phyloP scores from a whole-genome alignment of 2,329 filamentous ascomycete genomes.

The Neofusicoccum sp. region DNA sequence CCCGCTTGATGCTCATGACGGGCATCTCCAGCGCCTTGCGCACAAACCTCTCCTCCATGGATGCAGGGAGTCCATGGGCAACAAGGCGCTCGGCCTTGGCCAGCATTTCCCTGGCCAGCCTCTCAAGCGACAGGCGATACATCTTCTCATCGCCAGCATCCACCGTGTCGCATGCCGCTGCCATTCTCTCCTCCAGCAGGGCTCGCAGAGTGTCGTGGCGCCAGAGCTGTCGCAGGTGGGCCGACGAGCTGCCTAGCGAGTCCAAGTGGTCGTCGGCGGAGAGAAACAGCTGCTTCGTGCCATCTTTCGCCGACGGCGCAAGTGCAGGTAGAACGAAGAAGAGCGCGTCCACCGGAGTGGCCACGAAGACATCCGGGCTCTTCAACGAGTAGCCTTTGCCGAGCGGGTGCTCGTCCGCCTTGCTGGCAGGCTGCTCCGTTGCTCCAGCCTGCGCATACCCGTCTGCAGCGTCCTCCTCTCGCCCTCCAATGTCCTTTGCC shows the following conservation, averaged over 20 bases:
- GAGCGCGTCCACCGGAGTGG: conserved; percentile 80
- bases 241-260: conserved; percentile 55
- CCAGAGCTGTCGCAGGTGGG: conserved; percentile 63
- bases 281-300: conserved; percentile 65
- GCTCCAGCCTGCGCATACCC: not conserved
- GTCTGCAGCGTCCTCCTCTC: not conserved
- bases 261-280: conserved; percentile 74
- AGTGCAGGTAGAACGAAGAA: conserved; percentile 82
- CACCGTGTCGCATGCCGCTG: conserved; percentile 75
- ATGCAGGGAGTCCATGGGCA: conserved; percentile 68
- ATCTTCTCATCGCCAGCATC: conserved; percentile 82
- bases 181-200: conserved; percentile 67
- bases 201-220: conserved; percentile 41
- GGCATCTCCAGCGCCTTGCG: conserved; percentile 75
- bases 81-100: conserved; percentile 72
- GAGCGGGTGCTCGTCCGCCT: no score
- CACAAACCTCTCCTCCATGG: conserved; percentile 85
- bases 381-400: conserved; percentile 61
- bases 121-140: conserved; percentile 76
- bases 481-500: conserved; percentile 19
- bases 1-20: conserved; percentile 67
- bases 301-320: conserved; percentile 49
- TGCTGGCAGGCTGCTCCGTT: no score
- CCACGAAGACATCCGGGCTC: conserved; percentile 75
- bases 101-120: conserved; percentile 67